Percentiles rank a stretch among this genome's conserved stretches.
phyloP scores from a whole-genome alignment of 2,329 filamentous ascomycete species.

The Nigrospora oryzae region DNA sequence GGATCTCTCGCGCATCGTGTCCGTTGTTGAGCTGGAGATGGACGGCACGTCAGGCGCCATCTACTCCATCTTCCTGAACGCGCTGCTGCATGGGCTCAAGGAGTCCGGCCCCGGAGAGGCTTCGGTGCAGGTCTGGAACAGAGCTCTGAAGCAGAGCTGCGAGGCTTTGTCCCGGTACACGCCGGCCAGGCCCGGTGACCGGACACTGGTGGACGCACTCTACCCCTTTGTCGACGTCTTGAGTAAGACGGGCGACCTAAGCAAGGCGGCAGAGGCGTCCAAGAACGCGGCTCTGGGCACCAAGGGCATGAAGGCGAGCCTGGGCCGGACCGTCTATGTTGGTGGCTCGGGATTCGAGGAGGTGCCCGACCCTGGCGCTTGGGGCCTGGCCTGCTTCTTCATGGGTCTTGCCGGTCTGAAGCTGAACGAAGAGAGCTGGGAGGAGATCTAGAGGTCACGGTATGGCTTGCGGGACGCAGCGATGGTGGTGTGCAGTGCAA shows the following conservation, averaged over 20 bases:
- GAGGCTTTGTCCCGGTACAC: constrained; percentile 74
- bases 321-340: constrained; percentile 78
- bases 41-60: constrained; percentile 54
- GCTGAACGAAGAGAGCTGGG: constrained; percentile 29
- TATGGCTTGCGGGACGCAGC: no score
- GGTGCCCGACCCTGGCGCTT: constrained; percentile 60
- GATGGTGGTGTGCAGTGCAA: no score
- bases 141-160: constrained; percentile 64
- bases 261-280: constrained; percentile 67
- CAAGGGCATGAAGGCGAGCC: constrained; percentile 83
- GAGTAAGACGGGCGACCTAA: constrained; percentile 53
- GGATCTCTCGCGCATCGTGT: constrained; percentile 43
- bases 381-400: constrained; percentile 71
- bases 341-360: constrained; percentile 66
- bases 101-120: constrained; percentile 29
- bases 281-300: constrained; percentile 71
- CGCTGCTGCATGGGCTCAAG: constrained; percentile 59
- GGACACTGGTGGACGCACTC: constrained; percentile 84
- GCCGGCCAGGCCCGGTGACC: constrained; percentile 78
- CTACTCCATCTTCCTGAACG: constrained; percentile 81
- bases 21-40: constrained; percentile 49
- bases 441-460: constrained; percentile 10
- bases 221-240: constrained; percentile 78
- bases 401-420: constrained; percentile 59
- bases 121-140: constrained; percentile 38